Evolutionary conservation across 352 stramenopile genomes (phyloP).

Genomic region (Pythium monospermum): DNA sequence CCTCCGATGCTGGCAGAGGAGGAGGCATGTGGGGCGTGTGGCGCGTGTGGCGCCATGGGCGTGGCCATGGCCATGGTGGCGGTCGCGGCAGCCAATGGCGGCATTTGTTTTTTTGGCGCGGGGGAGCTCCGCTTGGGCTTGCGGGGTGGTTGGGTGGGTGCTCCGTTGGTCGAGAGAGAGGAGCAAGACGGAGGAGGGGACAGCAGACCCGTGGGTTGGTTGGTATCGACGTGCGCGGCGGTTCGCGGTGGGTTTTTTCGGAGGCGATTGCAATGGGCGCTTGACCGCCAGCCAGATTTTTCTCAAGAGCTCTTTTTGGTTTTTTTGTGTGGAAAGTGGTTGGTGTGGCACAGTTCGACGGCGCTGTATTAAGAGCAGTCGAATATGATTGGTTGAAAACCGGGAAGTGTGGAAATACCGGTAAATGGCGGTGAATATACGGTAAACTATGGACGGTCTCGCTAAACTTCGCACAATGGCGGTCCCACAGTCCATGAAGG

Average conservation of each 20-base stretch:
- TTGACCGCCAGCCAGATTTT: neutral
- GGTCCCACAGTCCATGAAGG: no score
- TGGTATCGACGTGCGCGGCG: no score
- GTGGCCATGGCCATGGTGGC: conserved; percentile 14
- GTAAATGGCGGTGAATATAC: no score
- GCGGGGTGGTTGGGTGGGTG: neutral
- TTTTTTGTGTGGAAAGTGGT: neutral
- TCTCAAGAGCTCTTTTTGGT: neutral
- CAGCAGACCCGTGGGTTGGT: no score
- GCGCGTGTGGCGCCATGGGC: neutral
- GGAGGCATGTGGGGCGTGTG: neutral
- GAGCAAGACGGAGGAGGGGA: no score
- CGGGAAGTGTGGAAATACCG: no score
- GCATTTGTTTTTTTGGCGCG: conserved; percentile 2
- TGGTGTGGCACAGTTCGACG: no score
- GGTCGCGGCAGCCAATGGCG: conserved; percentile 13
- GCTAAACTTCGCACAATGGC: no score
- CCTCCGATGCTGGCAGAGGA: neutral
- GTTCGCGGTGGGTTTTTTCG: neutral
- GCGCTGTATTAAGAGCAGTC: neutral
- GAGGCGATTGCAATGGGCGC: neutral
- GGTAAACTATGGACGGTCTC: no score
- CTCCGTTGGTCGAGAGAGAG: neutral
- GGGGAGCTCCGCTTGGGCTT: neutral
- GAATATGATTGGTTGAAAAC: neutral